Evolutionary conservation across 2,329 filamentous ascomycete genomes (phyloP), one percentile per base, ranked within the genome.

Genomic region (Trichoderma semiorbis): DNA sequence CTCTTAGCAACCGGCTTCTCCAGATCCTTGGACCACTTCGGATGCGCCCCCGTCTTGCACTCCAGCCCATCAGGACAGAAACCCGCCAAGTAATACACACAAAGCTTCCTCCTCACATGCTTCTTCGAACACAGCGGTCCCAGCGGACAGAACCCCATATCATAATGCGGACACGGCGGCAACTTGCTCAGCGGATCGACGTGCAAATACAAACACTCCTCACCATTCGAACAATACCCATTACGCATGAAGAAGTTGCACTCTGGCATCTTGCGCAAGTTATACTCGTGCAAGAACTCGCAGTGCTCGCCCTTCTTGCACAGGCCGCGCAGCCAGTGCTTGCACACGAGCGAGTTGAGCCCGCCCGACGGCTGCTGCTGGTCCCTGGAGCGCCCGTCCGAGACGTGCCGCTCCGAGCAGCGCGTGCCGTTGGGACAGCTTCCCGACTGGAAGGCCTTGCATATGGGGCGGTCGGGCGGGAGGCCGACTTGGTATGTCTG

Each of bases 241-340:
- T 96, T 97, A 73, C 94, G 89, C 72, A 94, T 91, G 83, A 95
- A 98, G 83, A 97, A 97, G 79, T 97, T 97, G 84, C 96, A 99
- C 84, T 98, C 96, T 74, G 96, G 95, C 94, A 98, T 98, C 82
- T 96, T 95, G 74, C 96, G 91, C 76, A 99, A 88, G 83, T 99
- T 98, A 86, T 98, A 99, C 83, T 98, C 96, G 86, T 99, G 96
- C 63, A 98, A 86, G 78, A 98, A 99, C 85, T 99, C 96, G 90
- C 96, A 99, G 76, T 91, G 90, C 79, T 98, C 92, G 78, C 95
- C 96, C 83, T 98, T 98, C 81, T 99, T 99, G 87, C 96, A 99
- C 24, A 99, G 89, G 0, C 95, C 95, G 75, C 97, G 93, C 78
- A 98, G 90, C 91, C 96, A 98, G 86, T 98, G 96, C 85, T 99